Percentiles rank a stretch among this genome's conserved stretches.
These are phyloP conservation scores for Pichia scutulata DNA, from an alignment of 805 yeast genomes.

Conservation along the genomic window DNA sequence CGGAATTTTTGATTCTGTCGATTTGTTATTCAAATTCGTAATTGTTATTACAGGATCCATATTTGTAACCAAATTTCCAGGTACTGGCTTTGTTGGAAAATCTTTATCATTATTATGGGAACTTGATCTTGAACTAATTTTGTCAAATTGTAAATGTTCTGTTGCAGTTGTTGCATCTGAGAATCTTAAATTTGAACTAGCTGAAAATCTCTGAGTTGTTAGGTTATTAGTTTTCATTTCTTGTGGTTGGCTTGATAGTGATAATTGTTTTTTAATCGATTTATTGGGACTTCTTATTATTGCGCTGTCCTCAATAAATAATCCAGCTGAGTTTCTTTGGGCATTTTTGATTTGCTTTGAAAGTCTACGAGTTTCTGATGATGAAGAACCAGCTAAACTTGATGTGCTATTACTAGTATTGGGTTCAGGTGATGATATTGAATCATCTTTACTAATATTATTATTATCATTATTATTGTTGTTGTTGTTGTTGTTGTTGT, in stretches of 20 bases:
- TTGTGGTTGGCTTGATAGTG: not conserved
- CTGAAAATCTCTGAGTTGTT: not conserved
- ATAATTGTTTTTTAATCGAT: not conserved
- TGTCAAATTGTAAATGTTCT: not conserved
- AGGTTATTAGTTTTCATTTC: not conserved
- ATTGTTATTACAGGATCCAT: conserved; percentile 4
- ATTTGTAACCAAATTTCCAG: not conserved
- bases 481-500: not conserved
- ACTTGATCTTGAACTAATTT: not conserved
- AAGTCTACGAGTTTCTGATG: not conserved
- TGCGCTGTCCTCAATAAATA: conserved; percentile 2
- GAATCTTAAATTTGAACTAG: not conserved
- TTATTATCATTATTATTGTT: not conserved
- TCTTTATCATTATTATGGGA: not conserved
- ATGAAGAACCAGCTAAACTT: not conserved
- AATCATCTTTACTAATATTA: not conserved
- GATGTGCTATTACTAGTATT: not conserved
- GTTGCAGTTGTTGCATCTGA: not conserved
- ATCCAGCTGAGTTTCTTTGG: conserved; percentile 1
- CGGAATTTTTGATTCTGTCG: not conserved
- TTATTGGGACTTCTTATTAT: not conserved
- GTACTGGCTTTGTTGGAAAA: not conserved
- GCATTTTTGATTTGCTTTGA: not conserved
- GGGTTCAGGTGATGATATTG: not conserved
- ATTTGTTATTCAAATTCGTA: not conserved